Evolutionary conservation across 2,329 filamentous ascomycete genomes (phyloP).

Genomic region (Diaporthe helianthi): DNA sequence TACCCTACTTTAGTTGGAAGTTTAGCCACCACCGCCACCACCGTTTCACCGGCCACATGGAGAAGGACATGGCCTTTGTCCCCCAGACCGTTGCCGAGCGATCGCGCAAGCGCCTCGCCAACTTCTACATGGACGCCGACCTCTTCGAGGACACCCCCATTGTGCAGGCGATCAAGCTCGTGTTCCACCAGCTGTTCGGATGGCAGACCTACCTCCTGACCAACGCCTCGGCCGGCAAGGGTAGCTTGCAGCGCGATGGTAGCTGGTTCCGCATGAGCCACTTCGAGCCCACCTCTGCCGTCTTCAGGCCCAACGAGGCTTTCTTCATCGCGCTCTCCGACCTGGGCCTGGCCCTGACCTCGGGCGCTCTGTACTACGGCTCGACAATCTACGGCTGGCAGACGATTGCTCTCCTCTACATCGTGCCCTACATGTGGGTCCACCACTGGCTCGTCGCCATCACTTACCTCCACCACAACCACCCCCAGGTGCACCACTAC

Average conservation of each 20-base stretch:
- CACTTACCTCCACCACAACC: slow-evolving; percentile 78
- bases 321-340: slow-evolving; percentile 65
- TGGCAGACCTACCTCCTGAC: slow-evolving; percentile 70
- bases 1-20: slow-evolving; percentile 78
- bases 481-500: slow-evolving; percentile 65
- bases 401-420: slow-evolving; percentile 66
- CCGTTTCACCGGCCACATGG: slow-evolving; percentile 71
- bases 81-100: slow-evolving; percentile 54
- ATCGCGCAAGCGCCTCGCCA: slow-evolving; percentile 44
- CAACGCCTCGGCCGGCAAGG: slow-evolving; percentile 59
- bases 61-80: slow-evolving; percentile 72
- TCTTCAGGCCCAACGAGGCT: slow-evolving; percentile 66
- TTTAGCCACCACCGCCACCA: slow-evolving; percentile 75
- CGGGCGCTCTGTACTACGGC: slow-evolving; percentile 57
- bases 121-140: slow-evolving; percentile 55
- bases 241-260: slow-evolving; percentile 54
- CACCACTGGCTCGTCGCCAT: slow-evolving; percentile 79
- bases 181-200: slow-evolving; percentile 69
- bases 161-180: slow-evolving; percentile 58
- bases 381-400: slow-evolving; percentile 61
- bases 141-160: slow-evolving; percentile 70
- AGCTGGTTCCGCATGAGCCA: slow-evolving; percentile 58
- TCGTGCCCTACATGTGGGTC: slow-evolving; percentile 72
- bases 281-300: slow-evolving; percentile 66
- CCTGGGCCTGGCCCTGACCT: slow-evolving; percentile 62